Evolutionary conservation across 768 basidiomycete species (phyloP), one percentile per base, ranked within the genome.

Genomic region (Auriculariales sp.): DNA sequence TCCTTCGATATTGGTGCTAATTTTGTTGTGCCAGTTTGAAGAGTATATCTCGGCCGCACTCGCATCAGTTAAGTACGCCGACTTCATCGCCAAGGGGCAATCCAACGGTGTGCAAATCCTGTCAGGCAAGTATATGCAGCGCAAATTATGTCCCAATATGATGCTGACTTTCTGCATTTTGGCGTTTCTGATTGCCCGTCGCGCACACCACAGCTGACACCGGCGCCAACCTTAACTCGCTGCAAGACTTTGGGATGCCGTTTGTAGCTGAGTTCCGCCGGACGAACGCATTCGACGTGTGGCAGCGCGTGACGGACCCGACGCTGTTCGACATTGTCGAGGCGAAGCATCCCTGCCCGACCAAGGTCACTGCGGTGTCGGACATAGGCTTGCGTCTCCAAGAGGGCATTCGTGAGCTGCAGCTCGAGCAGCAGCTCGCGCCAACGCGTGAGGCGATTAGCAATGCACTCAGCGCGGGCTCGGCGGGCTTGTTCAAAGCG

Each of bases 261-360:
- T 99, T 92, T 88, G 75, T 97, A 24, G 68, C 78, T 1, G 89
- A 90, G 57, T 95, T 98, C 66, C 85, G 78, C 64, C 74, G 72
- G 56, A 93, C 94, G 25, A 78, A 82, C 56, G 91, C 92, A 0
- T 93, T 80, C 62, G 79, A 84, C 49, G 77, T 89, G 3, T 99
- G 95, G 95, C 79, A 97, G 46, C 70, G 77, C 39, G 77, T 80
- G 33, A 98, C 95, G 1, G 95, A 99, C 63, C 84, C 90, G 1
- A 69, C 90, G 53, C 66, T 98, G 10, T 99, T 99, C 60, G 95
- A 99, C 61, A 87, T 98, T 45, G 77, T 94, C 49, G 95, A 99
- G 62, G 87, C 94, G 30, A 72, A 87, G 90, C 94, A 98, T 64
- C 94, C 94, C 32, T 95, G 93, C 62, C 87, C 81, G 52, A 88